Base-by-base conservation (phyloP, 2,329 filamentous ascomycete genomes). In the Ascocoryne sarcoides region DNA sequence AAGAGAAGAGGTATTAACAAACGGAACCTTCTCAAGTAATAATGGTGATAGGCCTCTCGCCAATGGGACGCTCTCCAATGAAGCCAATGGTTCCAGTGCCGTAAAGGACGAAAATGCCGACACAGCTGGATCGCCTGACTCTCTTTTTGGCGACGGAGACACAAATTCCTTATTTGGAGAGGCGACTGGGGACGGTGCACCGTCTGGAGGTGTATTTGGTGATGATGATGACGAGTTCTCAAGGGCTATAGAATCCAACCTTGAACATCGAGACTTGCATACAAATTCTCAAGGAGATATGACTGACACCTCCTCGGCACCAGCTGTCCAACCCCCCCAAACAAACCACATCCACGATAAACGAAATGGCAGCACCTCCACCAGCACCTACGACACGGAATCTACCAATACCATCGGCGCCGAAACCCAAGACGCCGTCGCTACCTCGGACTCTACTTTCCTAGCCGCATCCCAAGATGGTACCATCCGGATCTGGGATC, bases 401-500 rank as follows among this genome's bases (percentile, higher is more conserved):
- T 29, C 45, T 10, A 20, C n/a, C 10, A 20, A 42, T 17, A 49
- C 45, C n/a, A 42, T 47, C 15, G 46, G 48, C 15, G 44, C 63
- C 2, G 60, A 63, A 3, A 67, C 69, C 26, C 63, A 68, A 46
- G 75, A 78, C 46, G 65, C 68, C 0, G 68, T 71, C 1, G 75
- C 77, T 51, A 75, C 75, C 18, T 86, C 77, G 0, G 78, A 88
- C 47, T 83, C 77, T 4, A 89, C 83, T 0, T 98, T 98, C 60
- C 71, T 98, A 37, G 85, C 89, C 18, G 84, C 92, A 2, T 84
- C 86, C 2, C 86, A 90, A 7, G 84, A 96, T 63, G 89, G 90
- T 39, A 81, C 80, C 0, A 70, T 98, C 32, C 82, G 88, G n/a
- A 79, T 98, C 50, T 98, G 92, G 90, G 94, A 98, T 56, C 71